phyloP scores from a whole-genome alignment of 2,329 filamentous ascomycete species.

The Xylariaceae sp. region DNA sequence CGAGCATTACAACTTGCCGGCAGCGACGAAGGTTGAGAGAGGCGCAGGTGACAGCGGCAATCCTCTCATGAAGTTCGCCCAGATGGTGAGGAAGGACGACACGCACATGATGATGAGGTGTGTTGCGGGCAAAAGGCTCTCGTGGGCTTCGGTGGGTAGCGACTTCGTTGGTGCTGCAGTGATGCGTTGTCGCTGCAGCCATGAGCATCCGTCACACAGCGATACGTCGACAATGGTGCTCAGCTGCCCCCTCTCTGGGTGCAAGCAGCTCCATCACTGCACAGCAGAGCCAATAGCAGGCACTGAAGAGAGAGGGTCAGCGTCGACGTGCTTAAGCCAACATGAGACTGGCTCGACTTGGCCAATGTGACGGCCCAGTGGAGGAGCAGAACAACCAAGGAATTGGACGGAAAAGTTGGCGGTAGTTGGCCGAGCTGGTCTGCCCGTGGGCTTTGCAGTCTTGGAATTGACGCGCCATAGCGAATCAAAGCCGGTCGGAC shows the following conservation, averaged over 20 bases:
- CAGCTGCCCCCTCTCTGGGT: slow-evolving; percentile 43
- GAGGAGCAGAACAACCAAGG: slow-evolving; percentile 13
- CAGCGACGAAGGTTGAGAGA: slow-evolving; percentile 9
- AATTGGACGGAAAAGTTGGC: slow-evolving; percentile 25
- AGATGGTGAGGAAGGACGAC: slow-evolving; percentile 3
- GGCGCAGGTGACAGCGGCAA: slow-evolving; percentile 19
- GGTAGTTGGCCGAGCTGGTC: slow-evolving; percentile 1
- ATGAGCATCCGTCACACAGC: slow-evolving; percentile 48
- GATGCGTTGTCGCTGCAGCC: slow-evolving; percentile 53
- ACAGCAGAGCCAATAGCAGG: slow-evolving; percentile 51
- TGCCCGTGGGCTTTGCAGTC: background rate
- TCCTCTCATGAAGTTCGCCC: slow-evolving; percentile 9
- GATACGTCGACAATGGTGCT: slow-evolving; percentile 51
- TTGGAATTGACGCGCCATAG: slow-evolving; percentile 6
- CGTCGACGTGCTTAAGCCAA: slow-evolving; percentile 45
- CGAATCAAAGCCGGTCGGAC: slow-evolving; percentile 21
- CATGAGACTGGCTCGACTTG: slow-evolving; percentile 40
- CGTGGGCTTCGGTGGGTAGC: slow-evolving; percentile 8
- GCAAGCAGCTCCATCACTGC: slow-evolving; percentile 39
- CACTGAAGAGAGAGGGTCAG: slow-evolving; percentile 48
- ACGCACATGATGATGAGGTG: too few species aligned
- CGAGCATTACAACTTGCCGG: slow-evolving; percentile 9
- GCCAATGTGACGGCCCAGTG: slow-evolving; percentile 53
- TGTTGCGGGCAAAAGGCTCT: slow-evolving; percentile 16
- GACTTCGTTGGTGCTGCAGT: slow-evolving; percentile 40